Base-by-base conservation (phyloP, 73 alveolate species). In the Halteria grandinella region DNA sequence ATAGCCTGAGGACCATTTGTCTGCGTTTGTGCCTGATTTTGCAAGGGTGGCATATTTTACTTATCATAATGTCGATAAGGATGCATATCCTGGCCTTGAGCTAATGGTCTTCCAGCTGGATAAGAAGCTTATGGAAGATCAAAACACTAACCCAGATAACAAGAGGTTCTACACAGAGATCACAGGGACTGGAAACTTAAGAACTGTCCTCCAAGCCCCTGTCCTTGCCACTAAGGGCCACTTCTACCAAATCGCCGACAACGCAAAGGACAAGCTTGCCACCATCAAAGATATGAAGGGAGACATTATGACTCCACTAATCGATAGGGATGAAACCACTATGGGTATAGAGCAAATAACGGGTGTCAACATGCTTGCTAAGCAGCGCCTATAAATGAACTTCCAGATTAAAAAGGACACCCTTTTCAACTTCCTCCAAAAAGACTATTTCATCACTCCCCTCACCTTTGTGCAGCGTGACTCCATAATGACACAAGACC, bases 211-310 rank as follows among this genome's bases (percentile, higher is more conserved):
- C 11, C 36, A 51, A n/a, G 85, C 85, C 1, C 90, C 90, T 1
- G 62, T 69, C 29, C 34, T 62, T 55, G 90, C 90, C 40, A 23
- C 85, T 6, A 80, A 80, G 36, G 90, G 90, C 8, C 84, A 54
- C 21, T 80, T 44, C 55, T 53, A 55, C 34, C 53, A 55, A 21
- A 47, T 40, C 20, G 66, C 32, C 23, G n/a, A 54, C 12, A 29
- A 12, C 2, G 59, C 53, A 4, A 40, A 11, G 28, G 76, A 73
- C 29, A 34, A 11, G 11, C 24, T 37, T 15, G 64, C 87, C 2
- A 28, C 4, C 11, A 27, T 75, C 49, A 6, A 7, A 6, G 72
- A 57, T n/a, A 27, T 69, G 18, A 39, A 57, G 0, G 64, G 64
- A 0, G 57, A 54, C 18, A 39, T 43, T 21, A 37, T 55, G 28